Base-by-base conservation (phyloP, 2,329 filamentous ascomycete genomes). In the Aureobasidium sp. region DNA sequence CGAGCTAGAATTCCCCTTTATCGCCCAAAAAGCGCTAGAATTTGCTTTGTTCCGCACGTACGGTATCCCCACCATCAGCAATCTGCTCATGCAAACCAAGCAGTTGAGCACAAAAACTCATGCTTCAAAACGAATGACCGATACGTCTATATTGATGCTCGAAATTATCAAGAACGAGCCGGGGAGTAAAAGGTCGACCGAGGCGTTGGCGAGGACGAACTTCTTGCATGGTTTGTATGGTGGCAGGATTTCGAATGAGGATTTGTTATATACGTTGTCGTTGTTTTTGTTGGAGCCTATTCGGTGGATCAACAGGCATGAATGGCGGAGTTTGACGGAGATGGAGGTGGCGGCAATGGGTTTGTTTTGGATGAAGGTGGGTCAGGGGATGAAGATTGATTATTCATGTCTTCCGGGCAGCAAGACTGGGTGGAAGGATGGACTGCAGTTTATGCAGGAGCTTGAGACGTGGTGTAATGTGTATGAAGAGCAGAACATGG, bases 301-400 rank as follows among this genome's bases (percentile, higher is more conserved):
- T 25, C 72, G 76, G 12, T 89, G 85, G 73, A 76, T 86, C 27
- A 65, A 74, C 4, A 70, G 70, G 5, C 86, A 81, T 61, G 88
- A 91, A 64, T 91, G 86, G 86, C 78, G 87, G 2, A 34, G 70
- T 4, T 65, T 88, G 19, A 84, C 77, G 14, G 79, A 84, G 0
- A 73, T 90, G 67, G 87, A 90, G 66, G 66, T 73, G 8, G 86
- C 83, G 57, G 85, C 84, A 0, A 47, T 54, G 14, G 82, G 79
- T 14, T 81, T 79, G 0, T 81, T 86, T 61, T 90, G 85, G 85
- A 86, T 86, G 66, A 74, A 75, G 49, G 69, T 88, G 14, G 86
- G 85, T 12, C 82, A 88, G 60, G 79, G 79, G 49, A 85, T 90
- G 79, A 76, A 74, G 0, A 85, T 90, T 53, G 68, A 69, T 3